A percentile compares a stretch with the other conserved stretches of the same genome.
Evolutionary conservation across 192 early-diverging fungal genomes (phyloP).

Genomic region (Coemansia sp.): DNA sequence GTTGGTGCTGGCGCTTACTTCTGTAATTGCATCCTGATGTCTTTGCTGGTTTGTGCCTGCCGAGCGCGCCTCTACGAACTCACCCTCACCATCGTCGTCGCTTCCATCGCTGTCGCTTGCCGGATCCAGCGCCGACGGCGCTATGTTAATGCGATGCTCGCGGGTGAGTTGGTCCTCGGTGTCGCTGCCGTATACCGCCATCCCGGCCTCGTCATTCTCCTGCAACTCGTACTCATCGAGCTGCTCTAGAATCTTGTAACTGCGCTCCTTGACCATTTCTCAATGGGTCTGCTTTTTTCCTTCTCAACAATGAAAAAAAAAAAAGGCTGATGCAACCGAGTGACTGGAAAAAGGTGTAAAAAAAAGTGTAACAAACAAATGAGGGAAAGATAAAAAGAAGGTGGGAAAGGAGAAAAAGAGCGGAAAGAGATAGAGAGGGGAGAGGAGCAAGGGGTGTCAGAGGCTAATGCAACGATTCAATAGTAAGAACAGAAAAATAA

Average conservation of each 20-base stretch:
- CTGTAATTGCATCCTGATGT: too few species aligned
- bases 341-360: neutral
- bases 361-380: neutral
- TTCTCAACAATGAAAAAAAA: slow-evolving; percentile 6
- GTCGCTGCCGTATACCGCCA: slow-evolving; percentile 27
- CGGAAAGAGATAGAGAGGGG: neutral
- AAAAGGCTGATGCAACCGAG: neutral
- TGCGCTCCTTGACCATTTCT: slow-evolving; percentile 48
- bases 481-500: slow-evolving; percentile 10
- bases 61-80: slow-evolving; percentile 5
- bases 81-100: slow-evolving; percentile 7
- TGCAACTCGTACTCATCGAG: slow-evolving; percentile 55
- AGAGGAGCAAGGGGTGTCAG: neutral
- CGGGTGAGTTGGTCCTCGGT: slow-evolving; percentile 26
- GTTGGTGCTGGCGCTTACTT: slow-evolving; percentile 3
- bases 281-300: neutral
- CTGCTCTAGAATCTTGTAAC: slow-evolving; percentile 54
- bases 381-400: neutral
- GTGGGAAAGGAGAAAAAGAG: neutral
- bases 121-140: slow-evolving; percentile 43
- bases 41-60: slow-evolving; percentile 2
- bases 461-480: neutral
- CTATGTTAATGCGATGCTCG: slow-evolving; percentile 36
- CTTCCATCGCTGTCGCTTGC: slow-evolving; percentile 26
- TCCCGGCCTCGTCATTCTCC: slow-evolving; percentile 23